Evolutionary conservation across 2,329 filamentous ascomycete species (phyloP).

Genomic region (Colletotrichum somersetense): DNA sequence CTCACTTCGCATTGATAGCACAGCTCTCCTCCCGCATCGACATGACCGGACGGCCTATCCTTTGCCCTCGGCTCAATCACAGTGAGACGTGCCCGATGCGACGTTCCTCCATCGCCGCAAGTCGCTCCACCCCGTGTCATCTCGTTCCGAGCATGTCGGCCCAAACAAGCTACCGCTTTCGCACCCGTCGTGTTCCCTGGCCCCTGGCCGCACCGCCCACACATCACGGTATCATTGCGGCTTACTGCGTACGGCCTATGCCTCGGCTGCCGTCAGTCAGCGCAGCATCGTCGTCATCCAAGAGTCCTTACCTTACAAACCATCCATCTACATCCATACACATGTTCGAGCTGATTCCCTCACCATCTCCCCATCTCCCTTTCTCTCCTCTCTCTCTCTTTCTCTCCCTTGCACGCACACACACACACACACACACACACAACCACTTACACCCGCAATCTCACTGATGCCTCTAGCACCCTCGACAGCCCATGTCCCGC

Average conservation of each 20-base stretch:
- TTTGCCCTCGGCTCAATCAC: slow-evolving; percentile 6
- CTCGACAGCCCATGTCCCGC: slow-evolving; percentile 20
- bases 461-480: slow-evolving; percentile 12
- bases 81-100: slow-evolving; percentile 37
- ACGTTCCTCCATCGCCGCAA: slow-evolving; percentile 28
- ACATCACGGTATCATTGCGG: slow-evolving; percentile 30
- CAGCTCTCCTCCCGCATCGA: slow-evolving; percentile 13
- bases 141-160: neutral
- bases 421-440: neutral
- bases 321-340: neutral
- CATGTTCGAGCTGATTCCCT: too few species aligned
- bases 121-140: slow-evolving; percentile 12
- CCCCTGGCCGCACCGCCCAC: slow-evolving; percentile 16
- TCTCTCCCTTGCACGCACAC: neutral
- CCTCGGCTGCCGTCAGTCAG: slow-evolving; percentile 27
- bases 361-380: neutral
- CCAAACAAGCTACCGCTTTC: slow-evolving; percentile 8
- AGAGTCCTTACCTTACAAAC: neutral
- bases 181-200: slow-evolving; percentile 6
- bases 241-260: slow-evolving; percentile 31
- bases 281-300: neutral
- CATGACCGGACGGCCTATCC: slow-evolving; percentile 30
- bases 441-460: slow-evolving; percentile 1
- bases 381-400: neutral
- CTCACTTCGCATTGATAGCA: neutral